Evolutionary conservation across 2,329 filamentous ascomycete species (phyloP), one percentile per base, ranked within the genome.

Genomic region (Fusarium newnesense): DNA sequence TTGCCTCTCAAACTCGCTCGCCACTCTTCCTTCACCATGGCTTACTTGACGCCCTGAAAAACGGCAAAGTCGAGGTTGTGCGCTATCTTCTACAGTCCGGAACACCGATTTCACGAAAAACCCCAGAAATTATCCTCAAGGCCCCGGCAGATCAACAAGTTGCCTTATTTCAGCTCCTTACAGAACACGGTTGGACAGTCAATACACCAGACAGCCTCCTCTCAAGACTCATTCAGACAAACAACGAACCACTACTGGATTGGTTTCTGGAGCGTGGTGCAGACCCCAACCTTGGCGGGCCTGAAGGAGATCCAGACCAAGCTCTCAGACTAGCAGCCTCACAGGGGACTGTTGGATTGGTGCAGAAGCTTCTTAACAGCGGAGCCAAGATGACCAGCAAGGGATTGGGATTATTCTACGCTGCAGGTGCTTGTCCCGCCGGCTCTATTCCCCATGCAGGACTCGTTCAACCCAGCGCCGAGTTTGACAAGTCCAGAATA

Each of bases 251-350:
- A 7, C 53, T 76, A 2, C 54, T 76, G 6, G 37, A 66, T 21
- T 76, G 75, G 75, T 77, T 77, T 24, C 64, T 76, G 3, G 47
- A 58, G 9, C 64, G 73, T 8, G 69, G 66, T 3, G 70, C 73
- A 24, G 53, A 76, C 34, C 73, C 75, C 5, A 76, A 77, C 28
- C 30, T 76, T 6, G 70, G 71, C n/a, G 60, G 19, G 18, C 47
- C 74, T 3, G 64, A 73, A 5, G 39, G 30, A 7, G 32, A 67
- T 10, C 74, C 72, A 0, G 60, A 52, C 43, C 24, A 32, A 7
- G 57, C 72, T 0, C 74, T 76, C 2, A 66, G 73, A 19, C 10
- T n/a, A 8, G 74, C 75, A 15, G 72, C 75, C 18, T 32, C 56
- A 2, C 36, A 34, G 2, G 75, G 73, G 19, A 70, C 43, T 18